Base-by-base conservation (phyloP, 805 yeast species). In the Clavispora vitiphila region DNA sequence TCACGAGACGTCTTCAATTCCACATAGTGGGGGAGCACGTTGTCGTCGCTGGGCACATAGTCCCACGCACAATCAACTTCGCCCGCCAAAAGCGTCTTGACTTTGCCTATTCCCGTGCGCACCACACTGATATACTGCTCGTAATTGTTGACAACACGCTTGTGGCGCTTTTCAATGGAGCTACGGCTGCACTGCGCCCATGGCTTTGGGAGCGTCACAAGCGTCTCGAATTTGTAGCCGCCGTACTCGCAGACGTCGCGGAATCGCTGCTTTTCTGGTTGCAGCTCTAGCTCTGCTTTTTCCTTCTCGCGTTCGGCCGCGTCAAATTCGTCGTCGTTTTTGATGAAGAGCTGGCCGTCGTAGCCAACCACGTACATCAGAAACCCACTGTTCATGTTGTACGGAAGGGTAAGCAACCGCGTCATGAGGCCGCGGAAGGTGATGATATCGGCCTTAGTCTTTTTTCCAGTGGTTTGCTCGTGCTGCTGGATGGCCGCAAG, bases 61-160 rank as follows among this genome's bases (percentile, higher is more conserved):
- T 89, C 96, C 75, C 82, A 84, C 9, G 84, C 83, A 59, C 96
- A 84, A 62, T 91, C 98, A 16, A 91, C 86, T 64, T 93, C 98
- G 2, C 96, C 96, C 1, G 89, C 96, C 35, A 89, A 61, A 5
- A 86, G 60, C 34, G 88, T 62, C 47, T 76, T 77, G 15, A 79
- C 74, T 35, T 73, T 74, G 8, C 96, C 96, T 12, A 91, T 79
- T 2, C 96, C 95, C 0, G 96, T 83, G 51, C 77, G 75, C 5
- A 90, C 90, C n/a, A 91, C 83, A 0, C 87, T 74, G 35, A 83
- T 69, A 56, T 79, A 89, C 62, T 91, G 96, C 53, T 82, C 88
- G 37, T 80, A 79, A 56, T 80, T 84, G 55, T 76, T 80, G 7
- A 86, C 89, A 1, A 69, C 63, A 41, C 72, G 70, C 50, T 77